phyloP scores from a whole-genome alignment of 139 green algal genomes.

The Pedinophyceae sp. region DNA sequence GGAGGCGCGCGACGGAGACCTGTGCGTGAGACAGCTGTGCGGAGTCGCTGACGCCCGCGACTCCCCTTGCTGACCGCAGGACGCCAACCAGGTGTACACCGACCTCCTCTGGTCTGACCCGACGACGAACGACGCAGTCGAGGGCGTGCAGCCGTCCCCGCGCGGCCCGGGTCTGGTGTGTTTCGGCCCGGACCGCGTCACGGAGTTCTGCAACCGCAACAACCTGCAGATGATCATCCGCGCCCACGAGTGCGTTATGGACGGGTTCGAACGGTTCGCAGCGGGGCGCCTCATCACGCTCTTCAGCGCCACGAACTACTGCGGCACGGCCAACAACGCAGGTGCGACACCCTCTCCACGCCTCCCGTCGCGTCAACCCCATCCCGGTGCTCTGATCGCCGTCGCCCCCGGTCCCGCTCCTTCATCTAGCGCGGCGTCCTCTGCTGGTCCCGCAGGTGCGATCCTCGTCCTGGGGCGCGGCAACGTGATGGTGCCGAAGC shows the following conservation, averaged over 20 bases:
- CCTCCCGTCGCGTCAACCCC: too few relatives aligned
- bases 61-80: too few relatives aligned
- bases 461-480: slow-evolving; percentile 91
- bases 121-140: slow-evolving; percentile 87
- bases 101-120: slow-evolving; percentile 95
- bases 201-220: slow-evolving; percentile 95
- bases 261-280: slow-evolving; percentile 98
- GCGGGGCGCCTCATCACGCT: slow-evolving; percentile 17
- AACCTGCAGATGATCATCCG: slow-evolving; percentile 96
- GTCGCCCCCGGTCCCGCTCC: too few relatives aligned
- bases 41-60: too few relatives aligned
- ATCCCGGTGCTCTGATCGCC: too few relatives aligned
- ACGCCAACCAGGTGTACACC: slow-evolving; percentile 36
- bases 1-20: too few relatives aligned
- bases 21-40: too few relatives aligned
- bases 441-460: too few relatives aligned
- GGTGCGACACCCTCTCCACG: slow-evolving; percentile 13
- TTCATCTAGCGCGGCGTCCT: too few relatives aligned
- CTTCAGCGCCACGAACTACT: slow-evolving; percentile 90
- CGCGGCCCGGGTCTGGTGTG: slow-evolving; percentile 85
- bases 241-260: slow-evolving; percentile 99
- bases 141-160: slow-evolving; percentile 82
- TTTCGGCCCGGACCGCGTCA: slow-evolving; percentile 93
- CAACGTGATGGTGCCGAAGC: slow-evolving; percentile 94
- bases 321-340: slow-evolving; percentile 93